These are phyloP conservation scores for Tricholoma sp. DNA, from an alignment of 768 basidiomycete species.

Conservation along the genomic window DNA sequence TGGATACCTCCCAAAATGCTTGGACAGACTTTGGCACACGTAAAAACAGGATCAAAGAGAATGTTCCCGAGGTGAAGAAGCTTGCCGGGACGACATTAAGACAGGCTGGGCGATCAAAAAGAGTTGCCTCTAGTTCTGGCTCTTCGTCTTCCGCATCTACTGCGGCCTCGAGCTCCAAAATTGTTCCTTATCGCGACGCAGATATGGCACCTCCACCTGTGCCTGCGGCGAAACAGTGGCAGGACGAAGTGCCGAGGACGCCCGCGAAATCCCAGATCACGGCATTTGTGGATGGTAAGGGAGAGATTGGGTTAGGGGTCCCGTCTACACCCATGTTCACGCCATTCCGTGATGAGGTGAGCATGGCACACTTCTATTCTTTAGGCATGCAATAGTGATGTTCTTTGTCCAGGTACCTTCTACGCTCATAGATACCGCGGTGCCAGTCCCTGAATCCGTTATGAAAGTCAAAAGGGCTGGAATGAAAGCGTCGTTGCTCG, in stretches of 20 bases:
- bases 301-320: constrained; percentile 16
- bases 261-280: constrained; percentile 28
- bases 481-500: constrained; percentile 34
- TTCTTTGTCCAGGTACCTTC: constrained; percentile 17
- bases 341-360: constrained; percentile 71
- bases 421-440: constrained; percentile 25
- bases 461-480: constrained; percentile 60
- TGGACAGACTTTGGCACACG: constrained; percentile 77
- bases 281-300: constrained; percentile 35
- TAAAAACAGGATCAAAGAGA: constrained; percentile 75
- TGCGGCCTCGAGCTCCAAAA: constrained; percentile 42
- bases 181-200: constrained; percentile 63
- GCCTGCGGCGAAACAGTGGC: constrained; percentile 22
- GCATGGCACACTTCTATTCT: constrained; percentile 14
- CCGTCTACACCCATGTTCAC: constrained; percentile 56
- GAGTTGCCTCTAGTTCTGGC: constrained; percentile 38
- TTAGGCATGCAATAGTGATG: constrained; percentile 10
- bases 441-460: constrained; percentile 44
- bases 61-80: constrained; percentile 65
- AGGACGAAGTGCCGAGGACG: constrained; percentile 24
- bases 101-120: constrained; percentile 52
- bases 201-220: constrained; percentile 38
- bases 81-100: constrained; percentile 61
- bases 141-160: constrained; percentile 22
- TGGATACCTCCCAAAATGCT: constrained; percentile 37